Evolutionary conservation across 768 basidiomycete species (phyloP).

Genomic region (Chlorophyllum brunneum): DNA sequence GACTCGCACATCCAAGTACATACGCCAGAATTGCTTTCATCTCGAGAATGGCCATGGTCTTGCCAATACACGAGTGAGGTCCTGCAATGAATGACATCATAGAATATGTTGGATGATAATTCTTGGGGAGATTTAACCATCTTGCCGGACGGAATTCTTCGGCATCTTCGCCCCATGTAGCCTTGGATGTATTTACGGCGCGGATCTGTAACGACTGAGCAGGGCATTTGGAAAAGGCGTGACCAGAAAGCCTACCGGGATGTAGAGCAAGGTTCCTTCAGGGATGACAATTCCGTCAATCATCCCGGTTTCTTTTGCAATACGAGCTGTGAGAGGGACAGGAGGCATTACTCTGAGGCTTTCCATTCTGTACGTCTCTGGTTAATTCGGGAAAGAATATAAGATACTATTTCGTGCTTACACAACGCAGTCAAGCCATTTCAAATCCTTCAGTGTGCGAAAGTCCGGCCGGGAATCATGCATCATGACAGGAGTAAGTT

Average conservation of each 20-base stretch:
- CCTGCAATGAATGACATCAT: conserved; percentile 41
- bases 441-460: conserved; percentile 34
- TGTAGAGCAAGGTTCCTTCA: conserved; percentile 38
- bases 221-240: no score
- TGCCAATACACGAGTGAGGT: conserved; percentile 44
- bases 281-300: conserved; percentile 41
- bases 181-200: conserved; percentile 46
- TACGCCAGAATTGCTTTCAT: conserved; percentile 44
- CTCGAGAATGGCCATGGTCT: conserved; percentile 44
- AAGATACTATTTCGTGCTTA: conserved; percentile 18
- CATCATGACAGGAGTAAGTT: conserved; percentile 39
- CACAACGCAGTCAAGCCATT: conserved; percentile 39
- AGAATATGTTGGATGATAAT: conserved; percentile 32
- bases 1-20: no score
- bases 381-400: not conserved
- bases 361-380: conserved; percentile 27
- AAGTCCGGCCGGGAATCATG: conserved; percentile 32
- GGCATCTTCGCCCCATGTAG: conserved; percentile 48
- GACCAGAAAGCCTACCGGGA: conserved; percentile 28
- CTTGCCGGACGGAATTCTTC: conserved; percentile 47
- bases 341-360: conserved; percentile 37
- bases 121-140: conserved; percentile 38
- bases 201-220: conserved; percentile 32
- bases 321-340: conserved; percentile 35
- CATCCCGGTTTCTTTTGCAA: conserved; percentile 33